phyloP scores from a whole-genome alignment of 306 rosid species.

The Boehmeria nivea region DNA sequence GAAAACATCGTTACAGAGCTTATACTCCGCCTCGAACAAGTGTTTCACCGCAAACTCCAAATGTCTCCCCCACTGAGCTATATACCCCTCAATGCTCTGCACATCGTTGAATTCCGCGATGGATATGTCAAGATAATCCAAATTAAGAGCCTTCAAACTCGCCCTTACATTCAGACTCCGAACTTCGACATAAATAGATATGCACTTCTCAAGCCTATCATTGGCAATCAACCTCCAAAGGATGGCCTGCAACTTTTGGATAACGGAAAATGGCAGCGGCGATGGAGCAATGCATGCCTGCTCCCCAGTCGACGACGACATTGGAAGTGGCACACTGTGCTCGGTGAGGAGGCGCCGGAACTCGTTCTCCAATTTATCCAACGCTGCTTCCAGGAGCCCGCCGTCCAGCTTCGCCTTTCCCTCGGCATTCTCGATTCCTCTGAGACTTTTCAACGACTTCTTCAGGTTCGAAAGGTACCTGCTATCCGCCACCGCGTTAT shows the following conservation, averaged over 20 bases:
- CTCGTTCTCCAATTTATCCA: slow-evolving; percentile 77
- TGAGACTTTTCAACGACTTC: slow-evolving; percentile 58
- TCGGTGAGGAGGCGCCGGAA: slow-evolving; percentile 70
- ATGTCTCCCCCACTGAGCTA: slow-evolving; percentile 94
- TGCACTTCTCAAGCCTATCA: slow-evolving; percentile 68
- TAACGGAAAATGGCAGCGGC: slow-evolving; percentile 71
- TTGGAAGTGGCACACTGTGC: slow-evolving; percentile 80
- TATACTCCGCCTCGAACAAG: slow-evolving; percentile 91
- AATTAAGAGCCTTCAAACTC: slow-evolving; percentile 77
- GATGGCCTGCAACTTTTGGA: slow-evolving; percentile 81
- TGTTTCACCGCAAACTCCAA: slow-evolving; percentile 98
- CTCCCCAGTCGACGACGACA: slow-evolving; percentile 46
- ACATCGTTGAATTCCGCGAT: slow-evolving; percentile 88
- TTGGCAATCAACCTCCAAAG: slow-evolving; percentile 73
- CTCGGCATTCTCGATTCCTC: slow-evolving; percentile 56
- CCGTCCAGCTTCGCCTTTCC: slow-evolving; percentile 65
- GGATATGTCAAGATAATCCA: slow-evolving; percentile 93
- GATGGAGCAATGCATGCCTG: slow-evolving; percentile 96
- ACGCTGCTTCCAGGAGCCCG: slow-evolving; percentile 80
- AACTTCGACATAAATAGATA: slow-evolving; percentile 76
- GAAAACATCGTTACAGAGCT: slow-evolving; percentile 91
- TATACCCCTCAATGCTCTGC: slow-evolving; percentile 85
- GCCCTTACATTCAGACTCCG: slow-evolving; percentile 90
- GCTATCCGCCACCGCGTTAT: slow-evolving; percentile 68
- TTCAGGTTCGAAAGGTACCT: slow-evolving; percentile 63